These are phyloP conservation scores for Ajuga chamaepitys DNA, from an alignment of 257 asterid genomes.

Conservation along the genomic window DNA sequence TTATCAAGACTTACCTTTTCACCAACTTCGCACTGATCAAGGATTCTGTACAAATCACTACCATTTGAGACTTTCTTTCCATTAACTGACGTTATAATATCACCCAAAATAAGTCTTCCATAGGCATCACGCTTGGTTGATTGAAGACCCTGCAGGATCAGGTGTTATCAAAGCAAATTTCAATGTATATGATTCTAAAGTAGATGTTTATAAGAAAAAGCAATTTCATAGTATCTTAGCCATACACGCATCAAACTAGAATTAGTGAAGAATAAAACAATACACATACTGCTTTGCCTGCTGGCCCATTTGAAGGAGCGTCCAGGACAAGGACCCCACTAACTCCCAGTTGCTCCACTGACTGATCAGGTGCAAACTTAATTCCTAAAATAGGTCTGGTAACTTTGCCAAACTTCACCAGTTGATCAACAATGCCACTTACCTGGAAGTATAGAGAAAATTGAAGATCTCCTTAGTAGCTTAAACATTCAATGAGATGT, in stretches of 20 bases:
- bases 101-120: conserved; percentile 89
- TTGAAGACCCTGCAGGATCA: conserved; percentile 68
- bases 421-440: conserved; percentile 88
- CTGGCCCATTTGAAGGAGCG: conserved; percentile 97
- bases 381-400: conserved; percentile 93
- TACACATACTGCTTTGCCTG: conserved; percentile 98
- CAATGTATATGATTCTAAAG: not conserved
- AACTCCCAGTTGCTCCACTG: conserved; percentile 96
- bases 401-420: conserved; percentile 90
- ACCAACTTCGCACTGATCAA: conserved; percentile 92
- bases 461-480: not conserved
- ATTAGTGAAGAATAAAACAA: not conserved
- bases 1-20: conserved; percentile 50
- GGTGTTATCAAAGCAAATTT: not conserved
- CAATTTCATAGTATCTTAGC: not conserved
- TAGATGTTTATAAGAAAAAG: not conserved
- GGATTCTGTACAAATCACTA: conserved; percentile 90
- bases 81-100: conserved; percentile 82
- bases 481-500: not conserved
- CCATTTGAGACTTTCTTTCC: conserved; percentile 86
- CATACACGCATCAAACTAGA: not conserved
- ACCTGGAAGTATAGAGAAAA: conserved; percentile 41
- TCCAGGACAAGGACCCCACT: conserved; percentile 96
- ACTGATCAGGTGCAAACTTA: conserved; percentile 96
- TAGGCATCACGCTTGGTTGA: conserved; percentile 86